Base-by-base conservation (phyloP, 2,329 filamentous ascomycete species). In the Acephala macrosclerotiorum region DNA sequence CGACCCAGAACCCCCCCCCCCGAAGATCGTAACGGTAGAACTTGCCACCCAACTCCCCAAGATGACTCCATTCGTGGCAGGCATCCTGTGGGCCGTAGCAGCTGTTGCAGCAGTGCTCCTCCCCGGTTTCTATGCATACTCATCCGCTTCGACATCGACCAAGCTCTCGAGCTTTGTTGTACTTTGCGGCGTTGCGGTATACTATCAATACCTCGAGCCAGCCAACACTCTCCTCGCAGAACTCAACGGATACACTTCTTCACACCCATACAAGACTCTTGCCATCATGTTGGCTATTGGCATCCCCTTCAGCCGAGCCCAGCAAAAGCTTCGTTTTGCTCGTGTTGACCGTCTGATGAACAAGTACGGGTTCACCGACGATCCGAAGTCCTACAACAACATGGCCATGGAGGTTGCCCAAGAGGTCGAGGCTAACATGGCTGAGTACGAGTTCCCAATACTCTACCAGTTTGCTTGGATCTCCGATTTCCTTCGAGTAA, bases 401-500 rank as follows among this genome's bases (percentile, higher is more conserved):
- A 68, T 68, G 66, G 61, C 40, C 5, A 49, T 66, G n/a, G 60
- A 64, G 18, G 57, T 61, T 33, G 66, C 63, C 18, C 66, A 68
- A 49, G 66, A 68, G 45, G 61, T 68, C n/a, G 66, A 68, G 36
- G 25, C 35, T 5, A 68, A 66, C 58, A 57, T 68, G 16, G 66
- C 60, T 36, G 66, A 68, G 36, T 68, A 60, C 49, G 66, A 68
- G 51, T 68, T 68, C 29, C 66, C 66, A 55, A 60, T 60, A 22
- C 63, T 68, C 6, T 68, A 45, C n/a, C 47, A 60, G 20, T 68
- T 68, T 42, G 66, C 47, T 20, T 66, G 66, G 66, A 61, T 68
- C 16, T 68, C 66, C 9, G 66, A 68, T 45, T 68, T 65, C 40
- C 42, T 68, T 47, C 63, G 66, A 12, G 66, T 68, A 59, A 55